phyloP scores from a whole-genome alignment of 306 rosid genomes.

The Benincasa hispida region DNA sequence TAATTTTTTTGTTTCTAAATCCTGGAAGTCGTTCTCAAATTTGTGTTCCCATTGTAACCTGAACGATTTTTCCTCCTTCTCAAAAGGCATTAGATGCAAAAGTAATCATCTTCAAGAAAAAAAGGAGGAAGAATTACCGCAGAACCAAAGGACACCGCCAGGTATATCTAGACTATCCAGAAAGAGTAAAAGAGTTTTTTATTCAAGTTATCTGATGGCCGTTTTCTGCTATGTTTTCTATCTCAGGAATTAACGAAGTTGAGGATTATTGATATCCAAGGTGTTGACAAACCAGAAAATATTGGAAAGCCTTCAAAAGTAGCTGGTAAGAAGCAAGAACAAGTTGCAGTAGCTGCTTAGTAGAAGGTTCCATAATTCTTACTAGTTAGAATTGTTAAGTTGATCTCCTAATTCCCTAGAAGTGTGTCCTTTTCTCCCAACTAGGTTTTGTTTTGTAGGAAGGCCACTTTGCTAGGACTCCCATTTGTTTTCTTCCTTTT shows the following conservation, averaged over 20 bases:
- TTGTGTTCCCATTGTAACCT: background rate
- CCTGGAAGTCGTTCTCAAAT: background rate
- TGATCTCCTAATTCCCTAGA: background rate
- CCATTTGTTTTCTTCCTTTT: background rate
- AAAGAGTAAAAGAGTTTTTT: background rate
- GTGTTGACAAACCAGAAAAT: slow-evolving; percentile 53
- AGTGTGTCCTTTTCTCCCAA: background rate
- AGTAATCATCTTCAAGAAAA: slow-evolving; percentile 82
- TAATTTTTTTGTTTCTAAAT: background rate
- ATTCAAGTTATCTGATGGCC: slow-evolving; percentile 2
- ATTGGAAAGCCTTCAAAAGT: slow-evolving; percentile 42
- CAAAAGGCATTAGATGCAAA: slow-evolving; percentile 72
- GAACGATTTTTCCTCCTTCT: slow-evolving; percentile 5
- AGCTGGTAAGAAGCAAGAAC: slow-evolving; percentile 27
- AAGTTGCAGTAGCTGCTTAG: slow-evolving; percentile 8
- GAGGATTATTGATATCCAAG: slow-evolving; percentile 83
- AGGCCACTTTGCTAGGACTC: background rate
- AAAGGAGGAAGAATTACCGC: slow-evolving; percentile 90
- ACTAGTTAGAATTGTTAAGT: background rate
- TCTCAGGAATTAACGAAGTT: slow-evolving; percentile 79
- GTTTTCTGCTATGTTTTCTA: slow-evolving; percentile 10
- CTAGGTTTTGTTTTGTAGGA: background rate
- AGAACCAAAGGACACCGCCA: slow-evolving; percentile 84
- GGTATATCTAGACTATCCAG: slow-evolving; percentile 29
- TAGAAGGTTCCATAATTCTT: background rate